Conservation (phyloP, 306 rosid species). For the Luffa acutangula region DNA sequence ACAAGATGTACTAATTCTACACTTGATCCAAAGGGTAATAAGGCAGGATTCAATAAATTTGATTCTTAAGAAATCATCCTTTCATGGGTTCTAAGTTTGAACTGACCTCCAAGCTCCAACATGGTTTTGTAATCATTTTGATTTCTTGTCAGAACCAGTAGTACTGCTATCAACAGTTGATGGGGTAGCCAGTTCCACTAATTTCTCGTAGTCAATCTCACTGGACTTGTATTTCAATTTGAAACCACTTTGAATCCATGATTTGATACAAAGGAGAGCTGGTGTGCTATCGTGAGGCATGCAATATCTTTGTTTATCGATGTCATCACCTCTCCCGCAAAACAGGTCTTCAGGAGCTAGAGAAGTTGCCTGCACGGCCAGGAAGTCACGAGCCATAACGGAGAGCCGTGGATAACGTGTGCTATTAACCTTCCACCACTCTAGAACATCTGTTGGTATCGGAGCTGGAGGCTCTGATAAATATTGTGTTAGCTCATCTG, state of each 20-base stretch:
- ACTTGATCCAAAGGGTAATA: not conserved
- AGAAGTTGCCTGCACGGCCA: conserved; percentile 84
- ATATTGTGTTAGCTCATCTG: conserved; percentile 91
- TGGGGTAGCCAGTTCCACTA: conserved; percentile 39
- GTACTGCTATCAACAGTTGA: conserved; percentile 18
- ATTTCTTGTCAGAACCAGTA: conserved; percentile 28
- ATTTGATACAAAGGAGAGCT: conserved; percentile 68
- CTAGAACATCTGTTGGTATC: conserved; percentile 76
- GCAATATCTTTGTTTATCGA: conserved; percentile 58
- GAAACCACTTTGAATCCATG: conserved; percentile 78
- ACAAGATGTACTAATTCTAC: conserved; percentile 4
- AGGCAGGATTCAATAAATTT: not conserved
- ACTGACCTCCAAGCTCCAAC: conserved; percentile 1
- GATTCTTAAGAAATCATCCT: not conserved
- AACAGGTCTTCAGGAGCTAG: conserved; percentile 79
- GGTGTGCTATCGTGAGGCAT: conserved; percentile 68
- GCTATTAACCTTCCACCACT: conserved; percentile 92
- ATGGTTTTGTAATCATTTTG: conserved; percentile 7
- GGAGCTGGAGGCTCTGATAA: conserved; percentile 86
- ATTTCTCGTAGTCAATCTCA: conserved; percentile 40
- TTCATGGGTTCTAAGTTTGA: not conserved
- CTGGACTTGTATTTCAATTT: conserved; percentile 49
- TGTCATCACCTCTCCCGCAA: conserved; percentile 72
- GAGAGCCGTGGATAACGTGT: conserved; percentile 83
- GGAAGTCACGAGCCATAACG: conserved; percentile 88